These are phyloP conservation scores for Physcomitrellopsis africana DNA, from an alignment of 225 moss, liverwort and hornwort species.

Conservation along the genomic window DNA sequence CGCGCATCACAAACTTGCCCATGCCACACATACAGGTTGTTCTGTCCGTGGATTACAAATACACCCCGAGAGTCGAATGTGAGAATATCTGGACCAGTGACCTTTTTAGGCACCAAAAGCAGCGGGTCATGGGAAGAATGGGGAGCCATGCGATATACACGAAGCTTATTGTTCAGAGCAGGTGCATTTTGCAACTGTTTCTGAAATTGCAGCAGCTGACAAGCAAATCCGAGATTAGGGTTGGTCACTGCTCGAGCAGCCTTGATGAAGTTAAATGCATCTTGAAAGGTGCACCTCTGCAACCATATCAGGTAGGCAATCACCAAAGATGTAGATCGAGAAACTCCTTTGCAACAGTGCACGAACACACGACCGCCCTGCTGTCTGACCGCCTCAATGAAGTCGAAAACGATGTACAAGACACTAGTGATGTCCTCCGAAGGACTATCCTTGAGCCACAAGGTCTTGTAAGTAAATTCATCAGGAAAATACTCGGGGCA, in stretches of 20 bases:
- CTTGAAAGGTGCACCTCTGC: conserved; percentile 75
- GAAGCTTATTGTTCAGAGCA: conserved; percentile 50
- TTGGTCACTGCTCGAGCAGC: conserved; percentile 73
- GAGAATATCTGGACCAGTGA: conserved; percentile 55
- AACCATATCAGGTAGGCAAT: conserved; percentile 92
- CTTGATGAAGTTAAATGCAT: conserved; percentile 85
- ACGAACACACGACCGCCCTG: conserved; percentile 76
- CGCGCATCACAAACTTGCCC: conserved; percentile 61
- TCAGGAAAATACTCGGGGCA: conserved; percentile 76
- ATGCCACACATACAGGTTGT: conserved; percentile 75
- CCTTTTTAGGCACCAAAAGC: conserved; percentile 75
- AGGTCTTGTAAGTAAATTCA: conserved; percentile 71
- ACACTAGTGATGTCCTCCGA: conserved; percentile 84
- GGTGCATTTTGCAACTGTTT: conserved; percentile 67
- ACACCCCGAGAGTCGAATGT: conserved; percentile 80
- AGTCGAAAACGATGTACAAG: conserved; percentile 83
- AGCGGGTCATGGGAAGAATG: conserved; percentile 84
- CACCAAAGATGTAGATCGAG: conserved; percentile 85
- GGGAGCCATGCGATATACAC: conserved; percentile 82
- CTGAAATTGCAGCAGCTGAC: conserved; percentile 93
- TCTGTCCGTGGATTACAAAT: conserved; percentile 80
- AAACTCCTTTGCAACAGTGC: conserved; percentile 92
- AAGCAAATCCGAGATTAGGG: conserved; percentile 88
- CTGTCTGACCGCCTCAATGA: conserved; percentile 72
- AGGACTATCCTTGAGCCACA: conserved; percentile 92